Evolutionary conservation across 306 rosid genomes (phyloP).

Genomic region (Vigna angularis): DNA sequence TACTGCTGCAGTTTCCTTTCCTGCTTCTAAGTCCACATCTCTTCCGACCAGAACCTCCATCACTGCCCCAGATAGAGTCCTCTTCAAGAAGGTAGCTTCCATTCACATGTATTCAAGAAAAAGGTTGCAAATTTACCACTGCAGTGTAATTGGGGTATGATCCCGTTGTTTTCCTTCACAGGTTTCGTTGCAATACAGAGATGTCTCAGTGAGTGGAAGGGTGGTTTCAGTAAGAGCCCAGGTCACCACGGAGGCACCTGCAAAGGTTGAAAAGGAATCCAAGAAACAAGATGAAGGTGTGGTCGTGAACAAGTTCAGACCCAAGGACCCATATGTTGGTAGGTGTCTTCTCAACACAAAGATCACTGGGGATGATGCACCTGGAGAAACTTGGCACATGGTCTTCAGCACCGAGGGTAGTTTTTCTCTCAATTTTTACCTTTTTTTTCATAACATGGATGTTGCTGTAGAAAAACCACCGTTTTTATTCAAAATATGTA

Average conservation of each 20-base stretch:
- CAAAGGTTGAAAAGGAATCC: slow-evolving; percentile 75
- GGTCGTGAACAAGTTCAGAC: slow-evolving; percentile 82
- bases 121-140: not conserved
- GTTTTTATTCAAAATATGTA: not conserved
- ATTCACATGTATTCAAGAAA: not conserved
- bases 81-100: slow-evolving; percentile 66
- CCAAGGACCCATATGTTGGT: slow-evolving; percentile 76
- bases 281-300: slow-evolving; percentile 94
- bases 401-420: slow-evolving; percentile 90
- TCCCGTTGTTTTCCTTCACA: slow-evolving; percentile 42
- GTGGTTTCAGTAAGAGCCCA: slow-evolving; percentile 75
- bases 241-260: slow-evolving; percentile 87
- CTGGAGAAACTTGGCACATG: slow-evolving; percentile 97
- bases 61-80: slow-evolving; percentile 62
- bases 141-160: slow-evolving; percentile 9
- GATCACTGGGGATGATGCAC: slow-evolving; percentile 95
- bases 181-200: slow-evolving; percentile 63
- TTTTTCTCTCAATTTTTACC: not conserved
- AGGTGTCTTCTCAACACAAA: slow-evolving; percentile 85
- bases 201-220: slow-evolving; percentile 61
- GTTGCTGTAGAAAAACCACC: not conserved
- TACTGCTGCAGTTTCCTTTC: slow-evolving; percentile 84
- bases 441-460: not conserved
- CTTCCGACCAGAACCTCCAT: slow-evolving; percentile 62
- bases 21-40: slow-evolving; percentile 79